phyloP scores from a whole-genome alignment of 2,329 filamentous ascomycete genomes.

The Coleophoma crateriformis region DNA sequence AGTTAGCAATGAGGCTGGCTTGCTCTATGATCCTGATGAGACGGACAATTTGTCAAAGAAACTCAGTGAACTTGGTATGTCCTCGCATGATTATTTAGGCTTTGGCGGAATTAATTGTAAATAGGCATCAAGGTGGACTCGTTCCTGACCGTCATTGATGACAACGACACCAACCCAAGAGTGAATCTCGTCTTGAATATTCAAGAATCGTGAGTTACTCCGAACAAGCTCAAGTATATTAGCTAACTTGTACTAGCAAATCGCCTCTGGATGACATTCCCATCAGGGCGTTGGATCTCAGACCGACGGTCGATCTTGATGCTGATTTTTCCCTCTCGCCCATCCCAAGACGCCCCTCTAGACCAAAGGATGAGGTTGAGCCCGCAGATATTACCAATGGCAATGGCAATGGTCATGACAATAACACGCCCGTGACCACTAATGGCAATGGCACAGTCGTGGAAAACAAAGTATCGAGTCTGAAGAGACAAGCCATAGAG shows the following conservation, averaged over 20 bases:
- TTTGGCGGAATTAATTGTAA: conserved; percentile 16
- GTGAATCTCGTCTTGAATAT: conserved; percentile 76
- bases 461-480: neutral
- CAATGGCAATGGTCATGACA: conserved; percentile 9
- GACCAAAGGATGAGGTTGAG: neutral
- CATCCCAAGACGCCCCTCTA: conserved; percentile 16
- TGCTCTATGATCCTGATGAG: conserved; percentile 87
- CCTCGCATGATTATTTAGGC: neutral
- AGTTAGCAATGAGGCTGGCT: conserved; percentile 65
- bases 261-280: conserved; percentile 41
- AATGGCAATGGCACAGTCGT: conserved; percentile 8
- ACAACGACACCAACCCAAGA: conserved; percentile 66
- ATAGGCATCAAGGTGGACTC: conserved; percentile 63
- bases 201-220: conserved; percentile 48
- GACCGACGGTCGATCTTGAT: conserved; percentile 5
- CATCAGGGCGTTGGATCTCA: conserved; percentile 35
- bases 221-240: conserved; percentile 1
- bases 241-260: conserved; percentile 10
- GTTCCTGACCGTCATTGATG: conserved; percentile 80
- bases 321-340: conserved; percentile 8
- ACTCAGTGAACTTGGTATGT: conserved; percentile 65
- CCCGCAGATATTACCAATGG: neutral
- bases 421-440: neutral
- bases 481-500: no score
- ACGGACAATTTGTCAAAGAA: conserved; percentile 81